Conservation (phyloP, 1,139 yeast genomes). For the Meyerozyma carpophila region DNA sequence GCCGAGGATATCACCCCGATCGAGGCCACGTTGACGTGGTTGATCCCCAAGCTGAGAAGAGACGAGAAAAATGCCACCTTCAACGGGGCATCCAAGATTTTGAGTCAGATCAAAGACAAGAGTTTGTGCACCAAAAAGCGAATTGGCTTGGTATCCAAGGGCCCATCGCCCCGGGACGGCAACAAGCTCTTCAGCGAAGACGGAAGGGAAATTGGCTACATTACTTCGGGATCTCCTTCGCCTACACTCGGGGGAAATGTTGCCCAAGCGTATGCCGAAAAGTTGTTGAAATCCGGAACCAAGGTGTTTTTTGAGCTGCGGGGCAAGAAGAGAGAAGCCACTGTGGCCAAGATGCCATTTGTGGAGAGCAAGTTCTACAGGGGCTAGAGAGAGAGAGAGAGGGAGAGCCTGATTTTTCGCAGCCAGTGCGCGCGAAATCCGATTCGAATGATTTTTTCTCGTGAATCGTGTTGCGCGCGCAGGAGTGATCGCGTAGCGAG, state of each 20-base stretch:
- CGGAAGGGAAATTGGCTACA: slow-evolving; percentile 57
- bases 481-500: background rate
- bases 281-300: slow-evolving; percentile 76
- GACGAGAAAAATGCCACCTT: slow-evolving; percentile 42
- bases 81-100: slow-evolving; percentile 71
- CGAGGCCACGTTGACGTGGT: slow-evolving; percentile 86
- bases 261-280: slow-evolving; percentile 85
- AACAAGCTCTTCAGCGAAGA: slow-evolving; percentile 50
- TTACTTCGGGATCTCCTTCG: slow-evolving; percentile 88
- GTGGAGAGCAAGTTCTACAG: slow-evolving; percentile 69
- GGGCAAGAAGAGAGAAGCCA: slow-evolving; percentile 75
- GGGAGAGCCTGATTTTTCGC: background rate
- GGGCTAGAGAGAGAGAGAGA: slow-evolving; percentile 2
- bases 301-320: slow-evolving; percentile 70
- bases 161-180: slow-evolving; percentile 94
- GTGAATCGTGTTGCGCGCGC: background rate
- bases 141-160: slow-evolving; percentile 67
- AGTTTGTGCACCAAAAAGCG: slow-evolving; percentile 55
- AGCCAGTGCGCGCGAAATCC: background rate
- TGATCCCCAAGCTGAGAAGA: slow-evolving; percentile 78
- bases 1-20: slow-evolving; percentile 79
- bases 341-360: slow-evolving; percentile 77
- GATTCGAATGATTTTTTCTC: background rate
- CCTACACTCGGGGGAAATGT: slow-evolving; percentile 85
- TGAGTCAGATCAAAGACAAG: slow-evolving; percentile 67